Conservation (phyloP, 805 yeast genomes). For the Candida stauntonica region DNA sequence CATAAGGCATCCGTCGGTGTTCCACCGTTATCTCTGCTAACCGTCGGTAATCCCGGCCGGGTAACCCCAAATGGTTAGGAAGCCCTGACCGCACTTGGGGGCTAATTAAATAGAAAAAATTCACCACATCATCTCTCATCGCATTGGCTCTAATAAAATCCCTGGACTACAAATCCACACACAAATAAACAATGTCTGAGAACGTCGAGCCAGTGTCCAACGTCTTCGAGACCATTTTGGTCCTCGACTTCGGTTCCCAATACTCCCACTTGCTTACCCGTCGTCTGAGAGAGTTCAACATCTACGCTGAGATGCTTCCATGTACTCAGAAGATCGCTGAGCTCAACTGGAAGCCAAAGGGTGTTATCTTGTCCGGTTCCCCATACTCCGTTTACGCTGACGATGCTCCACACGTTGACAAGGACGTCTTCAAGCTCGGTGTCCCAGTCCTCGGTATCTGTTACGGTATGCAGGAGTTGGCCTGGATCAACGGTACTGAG, state of each 20-base stretch:
- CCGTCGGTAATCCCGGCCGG: slow-evolving; percentile 4
- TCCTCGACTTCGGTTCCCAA: slow-evolving; percentile 97
- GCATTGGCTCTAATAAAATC: too few species aligned
- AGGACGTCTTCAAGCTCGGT: slow-evolving; percentile 79
- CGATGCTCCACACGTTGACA: slow-evolving; percentile 97
- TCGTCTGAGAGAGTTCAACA: slow-evolving; percentile 95
- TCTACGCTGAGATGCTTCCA: slow-evolving; percentile 98
- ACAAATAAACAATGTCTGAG: slow-evolving; percentile 20
- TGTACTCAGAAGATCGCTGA: slow-evolving; percentile 97
- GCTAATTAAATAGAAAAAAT: not conserved
- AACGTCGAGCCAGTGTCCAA: slow-evolving; percentile 59
- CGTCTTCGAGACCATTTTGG: slow-evolving; percentile 94
- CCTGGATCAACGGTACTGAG: slow-evolving; percentile 90
- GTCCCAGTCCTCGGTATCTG: slow-evolving; percentile 98
- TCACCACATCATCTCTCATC: not conserved
- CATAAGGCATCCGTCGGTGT: not conserved
- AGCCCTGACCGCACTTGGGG: slow-evolving; percentile 2
- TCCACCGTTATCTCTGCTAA: not conserved
- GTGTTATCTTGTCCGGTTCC: slow-evolving; percentile 93
- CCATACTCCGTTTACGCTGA: slow-evolving; percentile 96
- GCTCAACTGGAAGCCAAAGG: slow-evolving; percentile 91
- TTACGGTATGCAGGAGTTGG: slow-evolving; percentile 98
- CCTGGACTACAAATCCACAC: not conserved
- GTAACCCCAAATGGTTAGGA: slow-evolving; percentile 2
- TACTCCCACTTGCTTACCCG: slow-evolving; percentile 95